Evolutionary conservation across 805 yeast genomes (phyloP).

Genomic region (Saccharomycodes ludwigii): DNA sequence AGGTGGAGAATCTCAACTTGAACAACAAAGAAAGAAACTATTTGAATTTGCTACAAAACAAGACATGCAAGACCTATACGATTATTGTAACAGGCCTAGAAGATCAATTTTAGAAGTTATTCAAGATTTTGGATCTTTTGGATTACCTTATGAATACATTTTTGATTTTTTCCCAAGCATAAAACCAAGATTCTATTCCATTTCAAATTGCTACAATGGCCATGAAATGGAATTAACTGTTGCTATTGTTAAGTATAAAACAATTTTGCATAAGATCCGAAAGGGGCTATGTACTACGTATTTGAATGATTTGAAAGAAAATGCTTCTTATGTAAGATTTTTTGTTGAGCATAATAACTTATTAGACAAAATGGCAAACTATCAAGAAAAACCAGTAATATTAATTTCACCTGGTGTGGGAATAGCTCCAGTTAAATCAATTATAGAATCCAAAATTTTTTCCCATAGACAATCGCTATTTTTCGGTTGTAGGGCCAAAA

Average conservation of each 20-base stretch:
- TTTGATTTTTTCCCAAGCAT: slow-evolving; percentile 70
- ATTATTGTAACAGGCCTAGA: slow-evolving; percentile 89
- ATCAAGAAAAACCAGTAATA: slow-evolving; percentile 38
- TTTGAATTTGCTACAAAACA: slow-evolving; percentile 60
- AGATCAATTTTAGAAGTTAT: slow-evolving; percentile 76
- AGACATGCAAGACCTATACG: slow-evolving; percentile 70
- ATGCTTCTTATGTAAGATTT: slow-evolving; percentile 37
- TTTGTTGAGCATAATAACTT: slow-evolving; percentile 37
- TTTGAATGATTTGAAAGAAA: slow-evolving; percentile 38
- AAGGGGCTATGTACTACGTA: slow-evolving; percentile 76
- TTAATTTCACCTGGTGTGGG: slow-evolving; percentile 95
- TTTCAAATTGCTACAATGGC: slow-evolving; percentile 45
- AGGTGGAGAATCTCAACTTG: slow-evolving; percentile 22
- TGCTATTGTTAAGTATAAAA: slow-evolving; percentile 79
- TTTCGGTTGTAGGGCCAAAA: slow-evolving; percentile 58
- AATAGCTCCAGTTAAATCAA: slow-evolving; percentile 78
- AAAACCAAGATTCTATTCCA: slow-evolving; percentile 74
- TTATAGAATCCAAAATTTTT: slow-evolving; percentile 34
- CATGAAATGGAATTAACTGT: slow-evolving; percentile 50
- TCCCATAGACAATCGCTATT: slow-evolving; percentile 36
- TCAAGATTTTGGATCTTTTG: slow-evolving; percentile 65
- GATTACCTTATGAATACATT: slow-evolving; percentile 62
- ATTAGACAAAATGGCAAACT: slow-evolving; percentile 17
- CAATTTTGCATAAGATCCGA: slow-evolving; percentile 64
- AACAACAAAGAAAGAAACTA: slow-evolving; percentile 64